Evolutionary conservation across 2,329 filamentous ascomycete species (phyloP).

Genomic region (Fusarium sp.): DNA sequence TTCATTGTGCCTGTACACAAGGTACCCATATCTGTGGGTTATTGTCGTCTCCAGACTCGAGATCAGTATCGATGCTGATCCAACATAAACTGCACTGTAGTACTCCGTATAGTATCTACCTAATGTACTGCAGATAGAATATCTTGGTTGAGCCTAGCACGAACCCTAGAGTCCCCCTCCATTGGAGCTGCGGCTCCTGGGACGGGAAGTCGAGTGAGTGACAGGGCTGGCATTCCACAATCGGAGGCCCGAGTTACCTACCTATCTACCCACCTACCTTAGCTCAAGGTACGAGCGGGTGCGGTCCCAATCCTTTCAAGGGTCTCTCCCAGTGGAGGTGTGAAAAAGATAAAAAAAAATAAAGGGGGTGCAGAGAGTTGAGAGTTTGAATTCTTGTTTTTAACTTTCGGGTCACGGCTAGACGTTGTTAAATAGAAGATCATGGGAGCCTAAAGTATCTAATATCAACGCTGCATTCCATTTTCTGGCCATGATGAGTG

Average conservation of each 20-base stretch:
- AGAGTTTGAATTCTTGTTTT: not conserved
- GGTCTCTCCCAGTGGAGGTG: slow-evolving; percentile 12
- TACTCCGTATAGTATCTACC: no score
- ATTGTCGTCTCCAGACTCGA: not conserved
- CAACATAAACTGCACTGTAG: not conserved
- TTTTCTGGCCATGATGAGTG: not conserved
- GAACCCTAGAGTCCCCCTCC: slow-evolving; percentile 5
- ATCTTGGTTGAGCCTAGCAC: slow-evolving; percentile 4
- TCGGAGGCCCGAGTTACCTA: slow-evolving; percentile 15
- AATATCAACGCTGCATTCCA: slow-evolving; percentile 6
- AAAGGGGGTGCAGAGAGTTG: not conserved
- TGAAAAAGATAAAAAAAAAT: not conserved
- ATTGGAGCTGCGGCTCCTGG: not conserved
- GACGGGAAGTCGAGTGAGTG: slow-evolving; percentile 23
- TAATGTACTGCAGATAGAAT: no score
- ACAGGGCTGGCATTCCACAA: slow-evolving; percentile 23
- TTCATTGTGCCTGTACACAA: no score
- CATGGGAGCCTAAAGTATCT: not conserved
- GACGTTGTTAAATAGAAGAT: not conserved
- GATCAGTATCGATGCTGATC: not conserved
- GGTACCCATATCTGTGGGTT: not conserved
- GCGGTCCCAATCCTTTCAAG: slow-evolving; percentile 14
- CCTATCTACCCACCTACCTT: not conserved
- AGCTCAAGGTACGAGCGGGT: slow-evolving; percentile 27
- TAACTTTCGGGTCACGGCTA: not conserved